Evolutionary conservation across 192 early-diverging fungal genomes (phyloP), one percentile per base, ranked within the genome.

Genomic region (Spizellomyces sp.): DNA sequence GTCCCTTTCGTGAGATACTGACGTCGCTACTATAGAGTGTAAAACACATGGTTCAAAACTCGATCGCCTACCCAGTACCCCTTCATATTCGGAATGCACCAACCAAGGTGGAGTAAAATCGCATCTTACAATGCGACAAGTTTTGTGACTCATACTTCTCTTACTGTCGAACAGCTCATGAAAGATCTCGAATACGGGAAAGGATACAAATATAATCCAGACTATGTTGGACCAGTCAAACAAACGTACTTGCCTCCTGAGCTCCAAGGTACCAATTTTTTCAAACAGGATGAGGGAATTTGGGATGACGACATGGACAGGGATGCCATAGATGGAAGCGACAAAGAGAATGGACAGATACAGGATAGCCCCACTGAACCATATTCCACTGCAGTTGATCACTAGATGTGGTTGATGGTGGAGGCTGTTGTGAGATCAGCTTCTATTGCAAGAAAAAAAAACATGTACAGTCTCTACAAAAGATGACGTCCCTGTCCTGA

Each of bases 131-230:
- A 12, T 19, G 14, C 50, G 17, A 12, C 4, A 4, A 12, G 14
- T 54, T 54, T 12, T 54, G 12, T 54, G 4, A 12, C 17, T 54
- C 2, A 54, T 36, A 3, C 3, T 36, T 3, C 50, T 54, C 75
- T 6, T 17, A 58, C 47, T 22, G 64, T n/a, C 45, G 48, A 7
- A 58, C 57, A 48, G 22, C 74, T 95, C 36, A 93, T 95, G 93
- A 85, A 92, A 76, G 85, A 93, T 42, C 62, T 95, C 27, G 93
- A 91, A 2, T 96, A 94, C 70, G 87, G 85, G 8, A 64, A 87
- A 44, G 92, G 82, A 0, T 96, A 95, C 81, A 90, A 92, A 67
- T 95, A 94, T 74, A 92, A 92, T 69, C 94, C 95, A 1, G 88
- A 88, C 64, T 91, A 81, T 70, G 83, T 87, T 5, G 89, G 80